Evolutionary conservation across 768 basidiomycete genomes (phyloP).

Genomic region (Porpolomopsis calyptriformis): DNA sequence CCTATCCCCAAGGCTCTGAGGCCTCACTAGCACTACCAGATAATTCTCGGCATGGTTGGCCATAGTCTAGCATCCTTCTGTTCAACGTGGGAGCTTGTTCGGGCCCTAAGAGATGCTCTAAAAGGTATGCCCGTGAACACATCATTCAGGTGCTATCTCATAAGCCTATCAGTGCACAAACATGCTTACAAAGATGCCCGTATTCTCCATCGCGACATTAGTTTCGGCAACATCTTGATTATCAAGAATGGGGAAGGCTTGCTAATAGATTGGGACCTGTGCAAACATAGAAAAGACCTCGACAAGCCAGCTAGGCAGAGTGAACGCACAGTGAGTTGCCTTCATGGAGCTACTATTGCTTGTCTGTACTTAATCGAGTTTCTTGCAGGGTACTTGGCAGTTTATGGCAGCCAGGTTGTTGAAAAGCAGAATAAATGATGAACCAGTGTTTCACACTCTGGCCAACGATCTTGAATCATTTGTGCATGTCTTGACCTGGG

Average conservation of each 20-base stretch:
- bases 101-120: background rate
- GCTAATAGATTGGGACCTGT: conserved; percentile 8
- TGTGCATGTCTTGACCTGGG: conserved; percentile 11
- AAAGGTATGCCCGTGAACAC: conserved; percentile 3
- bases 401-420: conserved; percentile 11
- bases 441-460: conserved; percentile 5
- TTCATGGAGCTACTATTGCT: background rate
- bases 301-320: background rate
- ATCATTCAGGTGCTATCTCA: background rate
- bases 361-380: background rate
- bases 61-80: conserved; percentile 1
- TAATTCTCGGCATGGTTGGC: background rate
- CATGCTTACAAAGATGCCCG: conserved; percentile 3
- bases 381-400: conserved; percentile 11
- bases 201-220: conserved; percentile 8
- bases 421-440: no score
- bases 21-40: background rate
- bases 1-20: background rate
- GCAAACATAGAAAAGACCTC: background rate
- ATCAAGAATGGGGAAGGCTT: conserved; percentile 1
- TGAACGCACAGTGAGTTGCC: conserved; percentile 5
- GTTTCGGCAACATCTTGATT: conserved; percentile 8
- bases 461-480: conserved; percentile 13
- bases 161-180: conserved; percentile 1
- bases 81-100: conserved; percentile 1